Percentiles rank a stretch among this genome's conserved stretches.
Conservation (phyloP, 768 basidiomycete species). For the Calocera viscosa region DNA sequence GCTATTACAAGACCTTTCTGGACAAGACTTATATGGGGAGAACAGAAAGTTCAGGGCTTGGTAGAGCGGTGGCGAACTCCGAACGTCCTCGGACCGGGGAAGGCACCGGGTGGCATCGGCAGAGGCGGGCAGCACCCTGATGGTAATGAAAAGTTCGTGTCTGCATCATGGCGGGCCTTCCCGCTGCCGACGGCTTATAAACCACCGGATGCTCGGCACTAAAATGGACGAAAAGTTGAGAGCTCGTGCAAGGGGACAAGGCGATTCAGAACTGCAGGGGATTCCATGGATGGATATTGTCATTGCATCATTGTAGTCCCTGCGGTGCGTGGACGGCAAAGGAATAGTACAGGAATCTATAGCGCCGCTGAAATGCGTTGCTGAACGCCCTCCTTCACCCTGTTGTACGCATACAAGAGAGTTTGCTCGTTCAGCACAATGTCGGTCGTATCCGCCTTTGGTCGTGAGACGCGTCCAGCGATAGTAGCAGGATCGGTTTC, state of each 20-base stretch:
- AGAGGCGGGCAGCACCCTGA: not conserved
- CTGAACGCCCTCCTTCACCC: constrained; percentile 72
- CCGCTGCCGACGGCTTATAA: not conserved
- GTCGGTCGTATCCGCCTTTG: constrained; percentile 84
- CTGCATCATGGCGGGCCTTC: not conserved
- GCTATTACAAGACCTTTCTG: not conserved
- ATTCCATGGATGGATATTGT: not conserved
- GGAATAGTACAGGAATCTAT: not conserved
- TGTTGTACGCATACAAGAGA: constrained; percentile 83
- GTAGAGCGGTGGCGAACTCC: not conserved
- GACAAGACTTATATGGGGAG: not conserved
- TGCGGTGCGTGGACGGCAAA: not conserved
- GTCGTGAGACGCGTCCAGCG: constrained; percentile 83
- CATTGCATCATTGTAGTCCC: not conserved
- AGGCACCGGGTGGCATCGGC: not conserved
- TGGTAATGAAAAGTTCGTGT: no score
- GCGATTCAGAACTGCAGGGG: not conserved
- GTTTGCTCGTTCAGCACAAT: constrained; percentile 99
- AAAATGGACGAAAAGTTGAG: no score
- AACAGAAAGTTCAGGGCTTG: not conserved
- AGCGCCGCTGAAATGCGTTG: constrained; percentile 41
- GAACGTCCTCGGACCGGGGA: not conserved
- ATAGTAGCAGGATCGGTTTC: constrained; percentile 96
- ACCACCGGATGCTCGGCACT: not conserved
- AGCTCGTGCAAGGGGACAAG: not conserved